These are phyloP conservation scores for Exophiala bonariae DNA, from an alignment of 2,329 filamentous ascomycete species.

Conservation along the genomic window DNA sequence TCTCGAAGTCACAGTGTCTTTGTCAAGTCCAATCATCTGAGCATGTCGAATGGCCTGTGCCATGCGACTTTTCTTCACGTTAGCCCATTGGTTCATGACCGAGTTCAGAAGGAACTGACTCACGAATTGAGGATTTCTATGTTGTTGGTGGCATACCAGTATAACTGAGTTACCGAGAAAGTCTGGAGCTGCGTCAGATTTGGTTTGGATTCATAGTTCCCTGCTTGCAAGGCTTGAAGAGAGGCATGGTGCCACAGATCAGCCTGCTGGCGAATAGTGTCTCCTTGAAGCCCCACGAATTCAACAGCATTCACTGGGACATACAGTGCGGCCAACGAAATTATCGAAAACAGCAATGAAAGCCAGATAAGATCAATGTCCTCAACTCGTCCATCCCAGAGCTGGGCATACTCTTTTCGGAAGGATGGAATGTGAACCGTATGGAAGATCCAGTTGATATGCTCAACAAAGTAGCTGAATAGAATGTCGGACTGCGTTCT, in stretches of 20 bases:
- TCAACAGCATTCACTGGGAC: slow-evolving; percentile 28
- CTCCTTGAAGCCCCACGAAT: slow-evolving; percentile 22
- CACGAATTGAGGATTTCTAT: slow-evolving; percentile 36
- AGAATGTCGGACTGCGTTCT: slow-evolving; percentile 30
- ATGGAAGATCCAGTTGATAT: slow-evolving; percentile 36
- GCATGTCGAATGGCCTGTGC: slow-evolving; percentile 30
- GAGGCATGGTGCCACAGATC: slow-evolving; percentile 33
- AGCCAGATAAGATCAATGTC: slow-evolving; percentile 35
- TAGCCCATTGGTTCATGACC: too few relatives aligned
- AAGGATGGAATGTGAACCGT: slow-evolving; percentile 29
- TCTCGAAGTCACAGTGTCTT: slow-evolving; percentile 21
- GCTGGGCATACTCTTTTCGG: slow-evolving; percentile 28
- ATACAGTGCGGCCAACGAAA: slow-evolving; percentile 33
- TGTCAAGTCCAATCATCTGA: slow-evolving; percentile 29
- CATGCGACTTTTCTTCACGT: slow-evolving; percentile 19
- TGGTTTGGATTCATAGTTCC: slow-evolving; percentile 31
- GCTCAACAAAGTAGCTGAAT: slow-evolving; percentile 32
- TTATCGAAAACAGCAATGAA: slow-evolving; percentile 32
- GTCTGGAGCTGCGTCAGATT: slow-evolving; percentile 31
- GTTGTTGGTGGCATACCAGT: slow-evolving; percentile 35
- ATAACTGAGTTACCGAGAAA: slow-evolving; percentile 33
- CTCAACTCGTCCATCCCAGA: slow-evolving; percentile 30
- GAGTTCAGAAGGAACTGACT: slow-evolving; percentile 8
- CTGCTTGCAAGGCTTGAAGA: slow-evolving; percentile 32
- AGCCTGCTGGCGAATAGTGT: slow-evolving; percentile 25